Percentiles rank a stretch among this genome's conserved stretches.
These are phyloP conservation scores for Neurospora tetraspora DNA, from an alignment of 495 filamentous ascomycete genomes.

Conservation along the genomic window DNA sequence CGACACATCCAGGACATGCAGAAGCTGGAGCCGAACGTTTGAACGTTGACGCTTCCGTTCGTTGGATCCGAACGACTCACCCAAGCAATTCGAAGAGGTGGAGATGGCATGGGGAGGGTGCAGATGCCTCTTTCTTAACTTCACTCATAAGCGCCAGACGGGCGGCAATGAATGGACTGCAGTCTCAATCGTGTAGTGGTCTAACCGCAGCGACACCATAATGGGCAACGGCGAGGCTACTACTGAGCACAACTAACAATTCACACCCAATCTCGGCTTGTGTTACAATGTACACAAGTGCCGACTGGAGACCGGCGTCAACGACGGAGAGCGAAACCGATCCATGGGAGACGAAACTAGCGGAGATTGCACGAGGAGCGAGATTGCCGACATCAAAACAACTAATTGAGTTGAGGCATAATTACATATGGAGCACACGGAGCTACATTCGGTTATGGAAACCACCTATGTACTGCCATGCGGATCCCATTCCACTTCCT, in stretches of 20 bases:
- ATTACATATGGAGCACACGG: neutral
- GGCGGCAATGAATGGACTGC: neutral
- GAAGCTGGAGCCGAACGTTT: neutral
- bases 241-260: neutral
- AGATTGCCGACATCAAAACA: neutral
- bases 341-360: neutral
- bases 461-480: neutral
- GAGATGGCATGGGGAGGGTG: neutral
- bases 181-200: neutral
- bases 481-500: neutral
- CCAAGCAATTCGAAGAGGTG: neutral
- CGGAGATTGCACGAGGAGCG: neutral
- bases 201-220: neutral
- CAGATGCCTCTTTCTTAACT: neutral
- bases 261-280: neutral
- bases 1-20: neutral
- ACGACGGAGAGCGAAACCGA: neutral
- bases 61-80: neutral
- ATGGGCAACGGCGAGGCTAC: neutral
- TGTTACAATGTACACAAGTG: neutral
- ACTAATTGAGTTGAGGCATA: neutral
- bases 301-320: neutral
- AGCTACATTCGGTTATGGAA: neutral
- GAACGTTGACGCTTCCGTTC: neutral
- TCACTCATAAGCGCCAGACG: neutral